Conservation (phyloP, 768 basidiomycete genomes). For the Tephrocybe sp. region DNA sequence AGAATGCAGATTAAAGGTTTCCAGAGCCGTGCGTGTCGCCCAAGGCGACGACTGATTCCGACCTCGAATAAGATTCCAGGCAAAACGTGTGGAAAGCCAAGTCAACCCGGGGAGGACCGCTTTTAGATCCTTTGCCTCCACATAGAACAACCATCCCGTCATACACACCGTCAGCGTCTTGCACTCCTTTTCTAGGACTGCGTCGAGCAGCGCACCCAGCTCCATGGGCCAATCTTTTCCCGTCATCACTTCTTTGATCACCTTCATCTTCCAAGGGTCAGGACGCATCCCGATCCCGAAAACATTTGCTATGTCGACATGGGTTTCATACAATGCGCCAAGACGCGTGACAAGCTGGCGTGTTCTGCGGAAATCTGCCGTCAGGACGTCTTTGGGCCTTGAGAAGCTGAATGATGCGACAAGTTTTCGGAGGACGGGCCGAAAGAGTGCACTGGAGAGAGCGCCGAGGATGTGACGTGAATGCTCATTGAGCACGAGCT, state of each 20-base stretch:
- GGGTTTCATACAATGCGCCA: slow-evolving; percentile 6
- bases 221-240: slow-evolving; percentile 7
- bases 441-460: slow-evolving; percentile 20
- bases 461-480: slow-evolving; percentile 18
- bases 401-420: slow-evolving; percentile 13
- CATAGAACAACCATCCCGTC: not conserved
- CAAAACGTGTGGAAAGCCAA: not conserved
- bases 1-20: slow-evolving; percentile 23
- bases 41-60: too few species aligned
- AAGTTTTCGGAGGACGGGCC: slow-evolving; percentile 16
- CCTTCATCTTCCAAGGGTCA: not conserved
- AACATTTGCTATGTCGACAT: slow-evolving; percentile 9
- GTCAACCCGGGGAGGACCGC: not conserved
- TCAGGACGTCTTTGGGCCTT: not conserved
- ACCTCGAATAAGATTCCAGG: too few species aligned
- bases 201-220: slow-evolving; percentile 5
- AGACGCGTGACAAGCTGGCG: not conserved
- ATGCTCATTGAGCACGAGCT: slow-evolving; percentile 20
- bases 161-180: slow-evolving; percentile 11
- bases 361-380: slow-evolving; percentile 2
- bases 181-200: slow-evolving; percentile 9
- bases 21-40: slow-evolving; percentile 1
- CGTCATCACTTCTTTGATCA: not conserved
- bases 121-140: not conserved
- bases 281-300: not conserved